Percentiles rank a stretch among this genome's conserved stretches.
phyloP scores from a whole-genome alignment of 768 basidiomycete genomes.

The Tylopilus sp. region DNA sequence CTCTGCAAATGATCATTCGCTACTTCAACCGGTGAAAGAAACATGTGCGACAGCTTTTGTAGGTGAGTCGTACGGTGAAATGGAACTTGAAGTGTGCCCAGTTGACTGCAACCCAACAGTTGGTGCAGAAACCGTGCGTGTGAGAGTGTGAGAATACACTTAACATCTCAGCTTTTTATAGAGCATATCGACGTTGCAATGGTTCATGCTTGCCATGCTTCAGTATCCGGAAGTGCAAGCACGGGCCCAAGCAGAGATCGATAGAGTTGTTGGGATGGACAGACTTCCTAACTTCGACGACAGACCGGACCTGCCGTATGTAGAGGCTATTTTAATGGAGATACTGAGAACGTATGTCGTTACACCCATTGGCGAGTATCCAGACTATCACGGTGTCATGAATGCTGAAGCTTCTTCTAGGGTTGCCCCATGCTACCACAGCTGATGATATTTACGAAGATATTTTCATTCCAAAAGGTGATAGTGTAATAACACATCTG shows the following conservation, averaged over 20 bases:
- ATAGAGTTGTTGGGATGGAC: neutral
- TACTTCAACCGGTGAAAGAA: conserved; percentile 10
- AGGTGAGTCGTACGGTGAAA: conserved; percentile 9
- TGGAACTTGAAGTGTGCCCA: neutral
- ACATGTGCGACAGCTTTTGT: neutral
- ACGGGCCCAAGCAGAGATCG: neutral
- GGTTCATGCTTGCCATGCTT: conserved; percentile 32
- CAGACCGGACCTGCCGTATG: neutral
- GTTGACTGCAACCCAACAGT: conserved; percentile 7
- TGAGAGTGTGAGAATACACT: neutral
- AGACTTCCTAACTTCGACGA: neutral
- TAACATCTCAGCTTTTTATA: conserved; percentile 2
- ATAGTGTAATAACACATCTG: neutral
- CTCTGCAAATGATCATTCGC: conserved; percentile 2
- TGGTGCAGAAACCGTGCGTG: conserved; percentile 19
- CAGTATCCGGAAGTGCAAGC: conserved; percentile 29
- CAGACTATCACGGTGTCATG: no score
- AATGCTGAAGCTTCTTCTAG: conserved; percentile 2
- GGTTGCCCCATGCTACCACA: conserved; percentile 7
- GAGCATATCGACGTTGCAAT: conserved; percentile 8
- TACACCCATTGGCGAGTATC: conserved; percentile 12
- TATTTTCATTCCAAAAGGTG: neutral
- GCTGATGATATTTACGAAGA: neutral
- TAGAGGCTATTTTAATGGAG: neutral
- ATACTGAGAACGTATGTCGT: neutral